phyloP scores from a whole-genome alignment of 2,329 filamentous ascomycete species.

The Cytospora leucostoma region DNA sequence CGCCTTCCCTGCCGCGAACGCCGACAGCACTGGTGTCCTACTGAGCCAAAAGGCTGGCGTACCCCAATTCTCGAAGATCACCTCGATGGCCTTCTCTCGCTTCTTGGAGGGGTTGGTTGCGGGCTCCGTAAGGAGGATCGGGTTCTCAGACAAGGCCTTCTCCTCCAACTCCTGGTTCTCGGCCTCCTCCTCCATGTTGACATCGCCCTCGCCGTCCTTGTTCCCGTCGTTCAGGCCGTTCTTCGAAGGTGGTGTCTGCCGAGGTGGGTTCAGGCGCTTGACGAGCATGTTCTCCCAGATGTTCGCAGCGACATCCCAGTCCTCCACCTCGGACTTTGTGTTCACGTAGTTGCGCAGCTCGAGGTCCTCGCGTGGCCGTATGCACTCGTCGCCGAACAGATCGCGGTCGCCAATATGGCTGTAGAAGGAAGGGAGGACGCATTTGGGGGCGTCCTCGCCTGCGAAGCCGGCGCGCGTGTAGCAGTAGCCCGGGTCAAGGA shows the following conservation, averaged over 20 bases:
- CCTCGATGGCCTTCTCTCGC: slow-evolving; percentile 90
- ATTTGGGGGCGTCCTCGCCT: slow-evolving; percentile 95
- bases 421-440: slow-evolving; percentile 88
- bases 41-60: slow-evolving; percentile 93
- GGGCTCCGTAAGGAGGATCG: slow-evolving; percentile 89
- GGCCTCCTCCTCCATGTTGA: slow-evolving; percentile 56
- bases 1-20: slow-evolving; percentile 90
- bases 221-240: slow-evolving; percentile 78
- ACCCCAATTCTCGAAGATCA: slow-evolving; percentile 97
- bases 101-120: slow-evolving; percentile 88
- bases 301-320: slow-evolving; percentile 89
- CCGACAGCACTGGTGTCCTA: slow-evolving; percentile 83
- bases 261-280: slow-evolving; percentile 79
- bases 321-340: slow-evolving; percentile 85
- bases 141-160: slow-evolving; percentile 84
- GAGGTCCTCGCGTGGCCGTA: slow-evolving; percentile 73
- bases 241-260: slow-evolving; percentile 67
- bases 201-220: slow-evolving; percentile 61
- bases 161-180: slow-evolving; percentile 58
- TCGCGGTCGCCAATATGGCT: slow-evolving; percentile 60
- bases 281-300: slow-evolving; percentile 94
- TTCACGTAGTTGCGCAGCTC: slow-evolving; percentile 93
- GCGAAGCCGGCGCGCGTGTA: slow-evolving; percentile 93
- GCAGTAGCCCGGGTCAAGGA: slow-evolving; percentile 93
- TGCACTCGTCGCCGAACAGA: slow-evolving; percentile 88